Percentiles rank a stretch among this genome's conserved stretches.
Evolutionary conservation across 2,329 filamentous ascomycete species (phyloP).

Genomic region (Pestalotiopsis sp.): DNA sequence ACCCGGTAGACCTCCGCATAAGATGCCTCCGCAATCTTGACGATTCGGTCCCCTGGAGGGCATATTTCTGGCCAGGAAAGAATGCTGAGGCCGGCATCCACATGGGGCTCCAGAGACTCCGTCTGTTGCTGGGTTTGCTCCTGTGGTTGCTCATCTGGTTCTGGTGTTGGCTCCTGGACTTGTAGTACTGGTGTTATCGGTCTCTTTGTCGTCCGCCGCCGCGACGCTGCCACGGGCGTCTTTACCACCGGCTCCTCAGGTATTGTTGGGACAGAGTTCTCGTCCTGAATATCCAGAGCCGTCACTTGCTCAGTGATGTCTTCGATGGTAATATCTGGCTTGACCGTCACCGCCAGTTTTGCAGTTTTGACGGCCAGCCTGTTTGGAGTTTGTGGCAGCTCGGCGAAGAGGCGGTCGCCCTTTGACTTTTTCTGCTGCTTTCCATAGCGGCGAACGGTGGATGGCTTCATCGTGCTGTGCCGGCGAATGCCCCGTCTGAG

Average conservation of each 20-base stretch:
- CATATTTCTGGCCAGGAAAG: constrained; percentile 63
- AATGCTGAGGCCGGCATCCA: constrained; percentile 37
- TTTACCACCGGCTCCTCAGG: background rate
- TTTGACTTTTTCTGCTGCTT: constrained; percentile 50
- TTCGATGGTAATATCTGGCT: constrained; percentile 27
- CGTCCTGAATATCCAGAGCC: constrained; percentile 27
- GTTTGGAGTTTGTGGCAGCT: constrained; percentile 53
- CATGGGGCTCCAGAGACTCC: constrained; percentile 8
- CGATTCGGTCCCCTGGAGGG: constrained; percentile 52
- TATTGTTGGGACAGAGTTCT: constrained; percentile 18
- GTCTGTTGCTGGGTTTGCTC: constrained; percentile 11
- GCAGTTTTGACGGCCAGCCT: constrained; percentile 25
- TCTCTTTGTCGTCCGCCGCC: constrained; percentile 2
- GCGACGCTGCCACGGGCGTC: background rate
- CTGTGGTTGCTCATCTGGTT: constrained; percentile 13
- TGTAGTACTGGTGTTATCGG: constrained; percentile 13
- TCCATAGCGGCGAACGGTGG: constrained; percentile 52
- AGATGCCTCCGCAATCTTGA: constrained; percentile 69
- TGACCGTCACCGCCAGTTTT: constrained; percentile 18
- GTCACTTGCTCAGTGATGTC: constrained; percentile 36
- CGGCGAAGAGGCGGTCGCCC: constrained; percentile 51
- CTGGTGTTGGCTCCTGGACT: constrained; percentile 16
- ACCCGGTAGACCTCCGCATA: constrained; percentile 69
- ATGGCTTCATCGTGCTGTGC: constrained; percentile 47
- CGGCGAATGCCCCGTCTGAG: background rate